Conservation (phyloP, 306 rosid species). For the Geum urbanum region DNA sequence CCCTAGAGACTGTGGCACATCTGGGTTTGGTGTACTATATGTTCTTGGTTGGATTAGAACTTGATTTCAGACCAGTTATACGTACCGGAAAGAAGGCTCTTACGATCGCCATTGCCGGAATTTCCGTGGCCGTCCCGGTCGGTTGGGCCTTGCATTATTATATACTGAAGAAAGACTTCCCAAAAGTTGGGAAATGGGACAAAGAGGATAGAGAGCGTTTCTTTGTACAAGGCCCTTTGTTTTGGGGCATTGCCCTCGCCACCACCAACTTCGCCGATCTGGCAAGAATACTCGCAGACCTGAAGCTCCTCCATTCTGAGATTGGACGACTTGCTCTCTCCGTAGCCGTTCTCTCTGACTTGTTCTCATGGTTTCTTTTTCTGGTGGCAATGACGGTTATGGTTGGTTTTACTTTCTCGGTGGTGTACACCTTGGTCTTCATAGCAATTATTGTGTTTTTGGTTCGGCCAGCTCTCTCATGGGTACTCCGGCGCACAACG, state of each 20-base stretch:
- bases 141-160: slow-evolving; percentile 29
- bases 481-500: slow-evolving; percentile 11
- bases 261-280: slow-evolving; percentile 44
- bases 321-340: slow-evolving; percentile 36
- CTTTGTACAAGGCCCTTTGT: slow-evolving; percentile 17
- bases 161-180: background rate
- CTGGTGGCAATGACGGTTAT: slow-evolving; percentile 13
- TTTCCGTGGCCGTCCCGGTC: slow-evolving; percentile 24
- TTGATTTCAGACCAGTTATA: slow-evolving; percentile 29
- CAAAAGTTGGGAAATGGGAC: background rate
- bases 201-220: background rate
- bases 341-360: slow-evolving; percentile 33
- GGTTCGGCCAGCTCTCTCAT: slow-evolving; percentile 31
- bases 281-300: slow-evolving; percentile 30
- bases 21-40: slow-evolving; percentile 36
- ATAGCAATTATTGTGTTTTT: slow-evolving; percentile 13
- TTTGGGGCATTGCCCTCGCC: slow-evolving; percentile 41
- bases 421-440: slow-evolving; percentile 15
- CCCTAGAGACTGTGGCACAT: slow-evolving; percentile 33
- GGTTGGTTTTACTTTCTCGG: background rate
- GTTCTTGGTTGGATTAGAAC: slow-evolving; percentile 41
- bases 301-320: slow-evolving; percentile 39
- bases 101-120: slow-evolving; percentile 29
- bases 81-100: slow-evolving; percentile 34
- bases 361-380: slow-evolving; percentile 33